phyloP scores from a whole-genome alignment of 768 basidiomycete species.

The Trametes coccinea region DNA sequence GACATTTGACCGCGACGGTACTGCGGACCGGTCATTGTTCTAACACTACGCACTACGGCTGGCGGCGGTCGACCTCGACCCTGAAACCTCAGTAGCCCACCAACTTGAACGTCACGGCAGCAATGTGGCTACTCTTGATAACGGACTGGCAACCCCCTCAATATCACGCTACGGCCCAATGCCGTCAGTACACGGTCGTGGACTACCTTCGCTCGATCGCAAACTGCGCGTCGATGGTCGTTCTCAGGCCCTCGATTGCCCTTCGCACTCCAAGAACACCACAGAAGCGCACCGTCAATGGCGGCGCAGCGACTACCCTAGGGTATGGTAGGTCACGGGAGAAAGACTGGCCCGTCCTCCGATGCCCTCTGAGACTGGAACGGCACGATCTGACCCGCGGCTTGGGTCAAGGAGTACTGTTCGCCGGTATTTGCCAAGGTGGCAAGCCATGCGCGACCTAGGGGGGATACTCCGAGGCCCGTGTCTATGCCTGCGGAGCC shows the following conservation, averaged over 20 bases:
- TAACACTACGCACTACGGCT: not conserved
- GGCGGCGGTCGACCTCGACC: not conserved
- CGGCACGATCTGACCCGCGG: not conserved
- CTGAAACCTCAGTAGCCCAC: not conserved
- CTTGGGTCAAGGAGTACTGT: not conserved
- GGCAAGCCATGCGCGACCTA: not conserved
- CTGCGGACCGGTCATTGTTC: conserved; percentile 2
- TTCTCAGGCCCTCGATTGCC: not conserved
- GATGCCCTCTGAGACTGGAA: not conserved
- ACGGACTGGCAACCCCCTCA: not conserved
- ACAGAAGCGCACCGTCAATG: conserved; percentile 1
- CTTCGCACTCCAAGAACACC: not conserved
- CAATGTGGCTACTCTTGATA: not conserved
- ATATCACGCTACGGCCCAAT: not conserved
- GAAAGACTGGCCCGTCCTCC: conserved; percentile 6
- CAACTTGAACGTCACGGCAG: not conserved
- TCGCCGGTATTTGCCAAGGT: not conserved
- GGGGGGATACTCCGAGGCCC: not conserved
- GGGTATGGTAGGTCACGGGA: not conserved
- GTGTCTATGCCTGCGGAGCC: not conserved
- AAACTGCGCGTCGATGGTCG: not conserved
- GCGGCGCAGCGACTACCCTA: not conserved
- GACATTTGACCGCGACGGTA: conserved; percentile 4
- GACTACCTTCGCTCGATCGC: conserved; percentile 3
- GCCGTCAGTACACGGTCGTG: not conserved